Percentiles rank a stretch among this genome's conserved stretches.
phyloP scores from a whole-genome alignment of 179 eudicot species.

The Sideroxylon spinosum region DNA sequence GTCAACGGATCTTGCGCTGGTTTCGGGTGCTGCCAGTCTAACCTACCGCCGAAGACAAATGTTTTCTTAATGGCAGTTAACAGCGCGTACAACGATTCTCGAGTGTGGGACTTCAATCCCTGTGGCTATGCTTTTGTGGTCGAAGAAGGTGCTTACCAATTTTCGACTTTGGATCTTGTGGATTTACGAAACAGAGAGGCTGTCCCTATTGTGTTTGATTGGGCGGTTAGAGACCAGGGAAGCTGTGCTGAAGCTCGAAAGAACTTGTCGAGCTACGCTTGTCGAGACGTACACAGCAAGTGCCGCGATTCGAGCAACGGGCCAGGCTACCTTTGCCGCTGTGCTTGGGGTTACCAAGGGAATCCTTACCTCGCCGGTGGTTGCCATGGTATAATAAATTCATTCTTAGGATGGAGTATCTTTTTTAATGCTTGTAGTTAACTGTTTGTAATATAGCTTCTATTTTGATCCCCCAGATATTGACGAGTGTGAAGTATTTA shows the following conservation, averaged over 20 bases:
- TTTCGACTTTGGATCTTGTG: neutral
- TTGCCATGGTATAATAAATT: slow-evolving; percentile 3
- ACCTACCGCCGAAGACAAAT: neutral
- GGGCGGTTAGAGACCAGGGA: neutral
- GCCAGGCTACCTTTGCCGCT: neutral
- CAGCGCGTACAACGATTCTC: neutral
- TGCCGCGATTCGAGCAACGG: slow-evolving; percentile 2
- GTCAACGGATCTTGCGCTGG: neutral
- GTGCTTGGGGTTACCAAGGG: neutral
- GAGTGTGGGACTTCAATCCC: neutral
- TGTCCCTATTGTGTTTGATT: slow-evolving; percentile 7
- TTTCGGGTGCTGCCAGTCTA: neutral
- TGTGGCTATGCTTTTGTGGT: slow-evolving; percentile 12
- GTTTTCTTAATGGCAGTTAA: neutral
- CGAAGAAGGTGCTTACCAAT: neutral
- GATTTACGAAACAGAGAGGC: neutral
- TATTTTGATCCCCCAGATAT: neutral
- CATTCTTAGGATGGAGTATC: neutral
- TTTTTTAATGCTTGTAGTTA: neutral
- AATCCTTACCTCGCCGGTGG: slow-evolving; percentile 12
- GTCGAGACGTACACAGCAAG: neutral
- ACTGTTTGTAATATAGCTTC: too few relatives aligned
- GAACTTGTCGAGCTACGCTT: slow-evolving; percentile 1
- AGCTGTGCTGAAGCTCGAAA: slow-evolving; percentile 8
- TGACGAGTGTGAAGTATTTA: slow-evolving; percentile 5